Evolutionary conservation across 495 filamentous ascomycete species (phyloP), one percentile per base, ranked within the genome.

Genomic region (Xylona heveae): DNA sequence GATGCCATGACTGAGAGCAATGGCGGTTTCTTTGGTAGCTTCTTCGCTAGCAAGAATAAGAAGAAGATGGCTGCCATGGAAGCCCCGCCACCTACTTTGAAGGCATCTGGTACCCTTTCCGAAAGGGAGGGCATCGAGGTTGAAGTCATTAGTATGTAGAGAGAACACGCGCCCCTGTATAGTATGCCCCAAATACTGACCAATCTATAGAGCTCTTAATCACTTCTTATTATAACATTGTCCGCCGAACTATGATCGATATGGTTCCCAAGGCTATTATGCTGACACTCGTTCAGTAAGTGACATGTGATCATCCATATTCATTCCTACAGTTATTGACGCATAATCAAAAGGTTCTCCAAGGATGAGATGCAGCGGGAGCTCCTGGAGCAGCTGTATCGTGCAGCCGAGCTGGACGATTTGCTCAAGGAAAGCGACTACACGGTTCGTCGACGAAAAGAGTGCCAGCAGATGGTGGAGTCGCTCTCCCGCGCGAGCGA

Each of bases 61-160:
- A 99, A 95, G 74, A 95, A 92, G 73, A 83, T 92, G 66, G 90
- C 90, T 15, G 82, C 85, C 35, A 95, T 95, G 90, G 90, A 95
- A 44, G 59, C 90, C 23, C 90, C 90, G 19, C 88, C 88, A 39
- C 70, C 90, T 28, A 79, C 67, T 24, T 66, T 99, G 36, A 99
- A 94, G 57, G 90, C 88, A 19, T 88, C 79, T 6, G 84, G 90
- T 12, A 83, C 68, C 16, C 57, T 99, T 35, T 84, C 74, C 15
- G 90, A 99, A 58, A 73, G 88, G 34, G 90, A 99, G 50, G 64
- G 64, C 18, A 74, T 90, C 34, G 90, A 99, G 47, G 90, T 99
- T 19, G 90, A 99, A 58, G 82, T 95, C 33, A 95, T 95, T 50
- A 99, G 83, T 93, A 68, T 41, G 83, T 71, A n/a, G 1, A 8